phyloP scores from a whole-genome alignment of 768 basidiomycete genomes.

The Suillus lakei region DNA sequence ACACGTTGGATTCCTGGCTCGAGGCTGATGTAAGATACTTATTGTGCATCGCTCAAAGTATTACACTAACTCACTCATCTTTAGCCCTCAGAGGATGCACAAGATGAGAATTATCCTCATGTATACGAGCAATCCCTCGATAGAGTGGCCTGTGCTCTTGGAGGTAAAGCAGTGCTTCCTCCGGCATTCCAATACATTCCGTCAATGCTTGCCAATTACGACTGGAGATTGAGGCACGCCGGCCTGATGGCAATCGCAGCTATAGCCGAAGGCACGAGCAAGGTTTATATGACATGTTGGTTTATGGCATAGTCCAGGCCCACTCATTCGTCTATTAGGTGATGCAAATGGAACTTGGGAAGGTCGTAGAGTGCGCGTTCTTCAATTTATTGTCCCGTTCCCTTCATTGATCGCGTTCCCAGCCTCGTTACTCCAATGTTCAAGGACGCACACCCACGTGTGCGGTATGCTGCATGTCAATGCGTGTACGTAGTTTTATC shows the following conservation, averaged over 20 bases:
- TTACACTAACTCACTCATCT: slow-evolving; percentile 6
- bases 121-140: slow-evolving; percentile 86
- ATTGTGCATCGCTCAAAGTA: neutral
- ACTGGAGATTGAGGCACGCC: slow-evolving; percentile 87
- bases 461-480: slow-evolving; percentile 81
- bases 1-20: slow-evolving; percentile 63
- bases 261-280: slow-evolving; percentile 83
- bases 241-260: slow-evolving; percentile 88
- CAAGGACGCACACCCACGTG: slow-evolving; percentile 75
- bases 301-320: neutral
- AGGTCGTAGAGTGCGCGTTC: slow-evolving; percentile 73
- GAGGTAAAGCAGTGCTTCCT: slow-evolving; percentile 75
- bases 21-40: slow-evolving; percentile 66
- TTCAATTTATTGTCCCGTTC: neutral
- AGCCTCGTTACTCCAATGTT: slow-evolving; percentile 83
- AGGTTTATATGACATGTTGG: slow-evolving; percentile 41
- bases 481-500: slow-evolving; percentile 61
- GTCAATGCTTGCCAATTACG: slow-evolving; percentile 77
- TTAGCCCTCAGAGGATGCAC: slow-evolving; percentile 67
- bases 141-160: slow-evolving; percentile 78
- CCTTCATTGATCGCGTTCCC: slow-evolving; percentile 7
- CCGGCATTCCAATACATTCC: slow-evolving; percentile 85
- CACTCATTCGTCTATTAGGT: slow-evolving; percentile 44
- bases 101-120: slow-evolving; percentile 67
- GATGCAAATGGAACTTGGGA: slow-evolving; percentile 81